A percentile compares a stretch with the other conserved stretches of the same genome.
Evolutionary conservation across 495 filamentous ascomycete genomes (phyloP).

Genomic region (Penicillium argentinense): DNA sequence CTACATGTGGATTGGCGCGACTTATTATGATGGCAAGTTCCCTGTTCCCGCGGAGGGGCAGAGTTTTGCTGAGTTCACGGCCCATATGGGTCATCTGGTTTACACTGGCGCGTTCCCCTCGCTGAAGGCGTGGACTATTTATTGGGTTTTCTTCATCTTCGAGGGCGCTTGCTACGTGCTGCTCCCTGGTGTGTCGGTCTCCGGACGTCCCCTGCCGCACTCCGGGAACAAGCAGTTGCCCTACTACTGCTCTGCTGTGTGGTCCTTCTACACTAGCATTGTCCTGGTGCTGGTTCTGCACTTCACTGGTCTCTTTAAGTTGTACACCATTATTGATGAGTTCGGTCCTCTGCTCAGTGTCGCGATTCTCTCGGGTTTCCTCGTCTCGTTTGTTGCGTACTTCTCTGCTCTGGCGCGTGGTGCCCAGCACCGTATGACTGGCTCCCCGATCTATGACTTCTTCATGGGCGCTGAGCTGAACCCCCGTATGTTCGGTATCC

Average conservation of each 20-base stretch:
- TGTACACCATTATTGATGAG: constrained; percentile 93
- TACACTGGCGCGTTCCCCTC: constrained; percentile 81
- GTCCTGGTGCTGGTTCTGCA: constrained; percentile 66
- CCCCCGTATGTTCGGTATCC: constrained; percentile 86
- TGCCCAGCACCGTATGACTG: constrained; percentile 87
- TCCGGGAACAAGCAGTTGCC: constrained; percentile 76
- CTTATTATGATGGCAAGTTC: constrained; percentile 82
- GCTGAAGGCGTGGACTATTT: constrained; percentile 80
- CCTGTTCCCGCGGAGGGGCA: constrained; percentile 67
- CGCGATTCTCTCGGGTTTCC: constrained; percentile 83
- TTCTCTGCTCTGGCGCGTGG: constrained; percentile 77
- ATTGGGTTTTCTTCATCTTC: constrained; percentile 88
- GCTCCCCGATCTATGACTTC: constrained; percentile 90
- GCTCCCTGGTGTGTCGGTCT: constrained; percentile 78
- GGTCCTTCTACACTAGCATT: constrained; percentile 85
- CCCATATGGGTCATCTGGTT: constrained; percentile 65
- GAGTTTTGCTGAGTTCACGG: constrained; percentile 63
- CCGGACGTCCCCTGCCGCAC: constrained; percentile 84
- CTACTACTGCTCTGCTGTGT: constrained; percentile 92
- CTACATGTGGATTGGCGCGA: constrained; percentile 98
- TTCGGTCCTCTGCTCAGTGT: constrained; percentile 90
- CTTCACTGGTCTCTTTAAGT: constrained; percentile 77
- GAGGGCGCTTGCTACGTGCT: constrained; percentile 78
- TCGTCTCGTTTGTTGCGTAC: constrained; percentile 81
- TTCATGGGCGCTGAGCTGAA: constrained; percentile 99